Evolutionary conservation across 176 grass and related monocot genomes (phyloP).

Genomic region (Triticum urartu): DNA sequence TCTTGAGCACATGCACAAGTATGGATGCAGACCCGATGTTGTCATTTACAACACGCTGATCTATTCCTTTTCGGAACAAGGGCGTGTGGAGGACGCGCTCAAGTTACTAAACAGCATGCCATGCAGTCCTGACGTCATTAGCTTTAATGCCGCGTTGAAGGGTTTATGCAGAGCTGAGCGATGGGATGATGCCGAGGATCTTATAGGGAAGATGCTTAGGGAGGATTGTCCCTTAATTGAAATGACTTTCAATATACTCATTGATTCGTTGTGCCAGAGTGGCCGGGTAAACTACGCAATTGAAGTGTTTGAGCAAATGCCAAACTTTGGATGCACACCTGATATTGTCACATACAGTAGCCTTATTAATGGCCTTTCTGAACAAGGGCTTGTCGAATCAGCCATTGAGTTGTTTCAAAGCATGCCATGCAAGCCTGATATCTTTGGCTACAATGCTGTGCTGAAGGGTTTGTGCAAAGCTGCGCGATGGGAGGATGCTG

Average conservation of each 20-base stretch:
- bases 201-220: constrained; percentile 42
- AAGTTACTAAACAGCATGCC: constrained; percentile 39
- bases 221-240: constrained; percentile 23
- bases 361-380: constrained; percentile 59
- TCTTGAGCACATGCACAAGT: constrained; percentile 45
- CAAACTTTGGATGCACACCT: constrained; percentile 42
- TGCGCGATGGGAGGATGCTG: constrained; percentile 44
- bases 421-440: constrained; percentile 51
- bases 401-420: constrained; percentile 43
- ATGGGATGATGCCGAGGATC: constrained; percentile 34
- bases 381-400: constrained; percentile 37
- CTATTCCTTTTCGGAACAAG: constrained; percentile 40
- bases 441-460: constrained; percentile 50
- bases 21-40: constrained; percentile 26
- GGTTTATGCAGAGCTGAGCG: constrained; percentile 42
- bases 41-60: constrained; percentile 42
- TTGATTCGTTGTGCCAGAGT: constrained; percentile 40
- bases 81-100: constrained; percentile 35
- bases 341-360: constrained; percentile 53
- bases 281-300: constrained; percentile 30
- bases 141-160: constrained; percentile 43
- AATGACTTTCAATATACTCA: constrained; percentile 56
- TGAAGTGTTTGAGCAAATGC: constrained; percentile 47
- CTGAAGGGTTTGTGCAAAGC: constrained; percentile 47
- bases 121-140: constrained; percentile 37